Percentiles rank a stretch among this genome's conserved stretches.
phyloP scores from a whole-genome alignment of 495 filamentous ascomycete species.

The Lentithecium fluviatile region DNA sequence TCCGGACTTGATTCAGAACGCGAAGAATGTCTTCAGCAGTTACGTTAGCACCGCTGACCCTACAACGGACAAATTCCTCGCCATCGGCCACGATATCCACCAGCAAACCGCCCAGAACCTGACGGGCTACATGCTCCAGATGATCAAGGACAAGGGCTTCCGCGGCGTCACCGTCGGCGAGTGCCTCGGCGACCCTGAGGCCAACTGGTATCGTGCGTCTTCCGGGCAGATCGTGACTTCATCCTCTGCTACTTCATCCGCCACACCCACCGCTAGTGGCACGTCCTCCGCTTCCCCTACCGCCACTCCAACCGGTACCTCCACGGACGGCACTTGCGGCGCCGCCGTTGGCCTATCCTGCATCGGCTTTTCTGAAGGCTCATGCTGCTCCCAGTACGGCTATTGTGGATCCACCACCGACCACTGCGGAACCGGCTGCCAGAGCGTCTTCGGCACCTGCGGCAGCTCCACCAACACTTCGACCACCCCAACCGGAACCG shows the following conservation, averaged over 20 bases:
- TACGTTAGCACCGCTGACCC: slow-evolving; percentile 50
- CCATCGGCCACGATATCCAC: slow-evolving; percentile 79
- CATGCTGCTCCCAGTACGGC: slow-evolving; percentile 17
- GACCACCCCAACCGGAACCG: neutral
- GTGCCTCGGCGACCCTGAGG: slow-evolving; percentile 66
- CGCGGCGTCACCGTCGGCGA: slow-evolving; percentile 68
- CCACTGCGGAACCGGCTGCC: slow-evolving; percentile 34
- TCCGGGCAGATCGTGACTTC: slow-evolving; percentile 13
- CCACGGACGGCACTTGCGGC: slow-evolving; percentile 44
- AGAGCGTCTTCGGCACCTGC: slow-evolving; percentile 30
- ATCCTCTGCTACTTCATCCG: slow-evolving; percentile 34
- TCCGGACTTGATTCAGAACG: slow-evolving; percentile 59
- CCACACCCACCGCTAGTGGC: slow-evolving; percentile 1
- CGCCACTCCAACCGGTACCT: slow-evolving; percentile 36
- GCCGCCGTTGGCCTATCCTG: slow-evolving; percentile 28
- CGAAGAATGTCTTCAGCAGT: slow-evolving; percentile 68
- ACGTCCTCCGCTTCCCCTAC: slow-evolving; percentile 20
- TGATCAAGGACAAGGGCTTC: slow-evolving; percentile 58
- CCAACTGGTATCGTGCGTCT: slow-evolving; percentile 65
- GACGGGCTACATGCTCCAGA: slow-evolving; percentile 68
- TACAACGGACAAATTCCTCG: slow-evolving; percentile 53
- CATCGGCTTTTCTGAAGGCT: slow-evolving; percentile 11
- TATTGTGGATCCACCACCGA: slow-evolving; percentile 21
- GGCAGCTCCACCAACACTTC: neutral
- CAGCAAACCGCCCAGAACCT: slow-evolving; percentile 72